phyloP scores from a whole-genome alignment of 768 basidiomycete species.

The Podaxis sp. region DNA sequence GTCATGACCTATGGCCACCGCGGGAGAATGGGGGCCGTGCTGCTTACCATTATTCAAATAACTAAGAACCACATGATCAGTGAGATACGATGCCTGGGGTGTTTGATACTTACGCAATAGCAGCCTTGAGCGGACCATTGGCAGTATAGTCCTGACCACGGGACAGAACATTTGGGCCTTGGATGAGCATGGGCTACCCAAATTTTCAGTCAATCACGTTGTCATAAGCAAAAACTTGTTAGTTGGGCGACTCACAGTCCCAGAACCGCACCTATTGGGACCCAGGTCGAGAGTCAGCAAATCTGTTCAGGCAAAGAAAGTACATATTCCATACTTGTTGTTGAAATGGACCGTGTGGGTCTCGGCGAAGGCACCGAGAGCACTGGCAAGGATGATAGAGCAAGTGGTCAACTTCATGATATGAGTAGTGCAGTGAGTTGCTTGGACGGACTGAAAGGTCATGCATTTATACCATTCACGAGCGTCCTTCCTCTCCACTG shows the following conservation, averaged over 20 bases:
- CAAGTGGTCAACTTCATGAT: not conserved
- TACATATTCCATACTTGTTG: not conserved
- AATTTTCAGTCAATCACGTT: not conserved
- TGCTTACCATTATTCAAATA: conserved; percentile 6
- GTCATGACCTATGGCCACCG: not conserved
- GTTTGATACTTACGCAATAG: conserved; percentile 32
- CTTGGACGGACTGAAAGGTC: not conserved
- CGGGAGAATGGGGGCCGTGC: not conserved
- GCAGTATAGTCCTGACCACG: conserved; percentile 28
- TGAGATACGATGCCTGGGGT: not conserved
- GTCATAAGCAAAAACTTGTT: not conserved
- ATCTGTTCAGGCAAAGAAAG: not conserved
- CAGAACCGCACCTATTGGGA: not conserved
- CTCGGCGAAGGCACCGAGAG: not conserved
- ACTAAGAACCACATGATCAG: not conserved
- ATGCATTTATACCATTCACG: not conserved
- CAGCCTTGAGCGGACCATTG: conserved; percentile 29
- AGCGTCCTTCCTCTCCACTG: not conserved
- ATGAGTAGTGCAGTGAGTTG: not conserved
- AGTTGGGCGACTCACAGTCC: not conserved
- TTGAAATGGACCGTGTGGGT: not conserved
- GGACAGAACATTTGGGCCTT: conserved; percentile 26
- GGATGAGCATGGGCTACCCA: conserved; percentile 1
- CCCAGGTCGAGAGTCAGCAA: not conserved
- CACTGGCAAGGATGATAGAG: no score